Conservation (phyloP, 2,329 filamentous ascomycete species). For the Eutypa lata region DNA sequence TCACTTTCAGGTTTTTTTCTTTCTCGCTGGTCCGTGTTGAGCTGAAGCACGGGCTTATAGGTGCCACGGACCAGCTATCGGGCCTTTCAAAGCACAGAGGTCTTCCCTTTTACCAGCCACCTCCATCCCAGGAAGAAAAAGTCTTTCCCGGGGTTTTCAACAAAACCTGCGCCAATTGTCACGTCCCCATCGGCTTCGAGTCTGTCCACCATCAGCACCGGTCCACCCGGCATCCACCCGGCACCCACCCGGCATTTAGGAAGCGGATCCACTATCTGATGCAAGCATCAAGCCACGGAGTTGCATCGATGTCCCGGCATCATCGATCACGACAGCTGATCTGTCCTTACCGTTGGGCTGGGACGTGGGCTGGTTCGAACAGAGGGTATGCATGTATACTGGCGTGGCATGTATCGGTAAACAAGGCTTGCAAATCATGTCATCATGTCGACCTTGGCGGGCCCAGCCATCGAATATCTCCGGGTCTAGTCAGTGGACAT, state of each 20-base stretch:
- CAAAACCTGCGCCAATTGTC: too few relatives aligned
- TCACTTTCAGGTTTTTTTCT: neutral
- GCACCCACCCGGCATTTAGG: neutral
- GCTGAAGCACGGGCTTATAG: neutral
- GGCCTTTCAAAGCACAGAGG: too few relatives aligned
- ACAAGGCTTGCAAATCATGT: too few relatives aligned
- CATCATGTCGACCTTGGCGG: too few relatives aligned
- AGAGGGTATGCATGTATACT: neutral
- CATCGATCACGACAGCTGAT: neutral
- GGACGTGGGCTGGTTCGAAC: neutral
- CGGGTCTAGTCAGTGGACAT: too few relatives aligned
- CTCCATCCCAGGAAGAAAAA: too few relatives aligned
- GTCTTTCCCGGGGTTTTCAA: too few relatives aligned
- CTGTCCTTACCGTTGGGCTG: neutral
- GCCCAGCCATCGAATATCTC: too few relatives aligned
- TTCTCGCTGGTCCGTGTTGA: neutral
- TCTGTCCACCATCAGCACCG: neutral
- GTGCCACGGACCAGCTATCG: neutral
- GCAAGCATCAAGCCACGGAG: neutral
- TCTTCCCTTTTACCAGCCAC: too few relatives aligned
- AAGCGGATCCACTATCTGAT: neutral
- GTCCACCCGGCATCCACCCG: neutral
- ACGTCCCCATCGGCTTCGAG: neutral
- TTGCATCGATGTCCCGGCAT: neutral
- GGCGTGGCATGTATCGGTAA: too few relatives aligned